These are phyloP conservation scores for Sicyos baderoa DNA, from an alignment of 306 rosid species.

Conservation along the genomic window DNA sequence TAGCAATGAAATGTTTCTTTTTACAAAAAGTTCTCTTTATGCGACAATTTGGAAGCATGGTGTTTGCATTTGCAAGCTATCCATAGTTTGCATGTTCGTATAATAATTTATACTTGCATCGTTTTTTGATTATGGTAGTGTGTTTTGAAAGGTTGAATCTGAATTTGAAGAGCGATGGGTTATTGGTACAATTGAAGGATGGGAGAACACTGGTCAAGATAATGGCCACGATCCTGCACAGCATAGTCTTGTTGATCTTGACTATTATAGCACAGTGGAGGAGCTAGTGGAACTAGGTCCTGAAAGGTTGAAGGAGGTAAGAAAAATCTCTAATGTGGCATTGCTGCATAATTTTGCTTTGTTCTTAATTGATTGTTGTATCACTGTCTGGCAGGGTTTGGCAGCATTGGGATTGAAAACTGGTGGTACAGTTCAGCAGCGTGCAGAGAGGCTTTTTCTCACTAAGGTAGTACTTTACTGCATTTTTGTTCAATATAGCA, in stretches of 20 bases:
- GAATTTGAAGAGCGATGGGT: slow-evolving; percentile 87
- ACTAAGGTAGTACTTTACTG: slow-evolving; percentile 48
- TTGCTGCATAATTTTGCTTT: neutral
- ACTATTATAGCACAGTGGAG: slow-evolving; percentile 76
- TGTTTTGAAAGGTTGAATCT: slow-evolving; percentile 43
- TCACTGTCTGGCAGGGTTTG: slow-evolving; percentile 48
- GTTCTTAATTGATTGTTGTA: slow-evolving; percentile 4
- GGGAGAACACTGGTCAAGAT: slow-evolving; percentile 62
- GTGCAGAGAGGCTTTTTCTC: slow-evolving; percentile 94
- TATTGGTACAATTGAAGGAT: slow-evolving; percentile 51
- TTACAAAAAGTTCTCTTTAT: neutral
- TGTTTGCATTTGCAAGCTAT: neutral
- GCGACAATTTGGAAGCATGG: neutral
- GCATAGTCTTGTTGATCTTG: slow-evolving; percentile 66
- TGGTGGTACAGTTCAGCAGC: slow-evolving; percentile 91
- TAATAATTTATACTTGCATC: neutral
- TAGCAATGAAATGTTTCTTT: no score
- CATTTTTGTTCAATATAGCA: neutral
- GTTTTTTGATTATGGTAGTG: slow-evolving; percentile 20
- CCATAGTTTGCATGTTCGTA: slow-evolving; percentile 2
- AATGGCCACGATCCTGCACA: slow-evolving; percentile 47
- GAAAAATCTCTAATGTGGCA: neutral
- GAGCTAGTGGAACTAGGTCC: slow-evolving; percentile 82
- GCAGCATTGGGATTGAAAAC: slow-evolving; percentile 69
- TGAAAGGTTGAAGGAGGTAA: slow-evolving; percentile 89